phyloP scores from a whole-genome alignment of 1,284 basidiomycete species.

The Veloporphyrellus conicus region DNA sequence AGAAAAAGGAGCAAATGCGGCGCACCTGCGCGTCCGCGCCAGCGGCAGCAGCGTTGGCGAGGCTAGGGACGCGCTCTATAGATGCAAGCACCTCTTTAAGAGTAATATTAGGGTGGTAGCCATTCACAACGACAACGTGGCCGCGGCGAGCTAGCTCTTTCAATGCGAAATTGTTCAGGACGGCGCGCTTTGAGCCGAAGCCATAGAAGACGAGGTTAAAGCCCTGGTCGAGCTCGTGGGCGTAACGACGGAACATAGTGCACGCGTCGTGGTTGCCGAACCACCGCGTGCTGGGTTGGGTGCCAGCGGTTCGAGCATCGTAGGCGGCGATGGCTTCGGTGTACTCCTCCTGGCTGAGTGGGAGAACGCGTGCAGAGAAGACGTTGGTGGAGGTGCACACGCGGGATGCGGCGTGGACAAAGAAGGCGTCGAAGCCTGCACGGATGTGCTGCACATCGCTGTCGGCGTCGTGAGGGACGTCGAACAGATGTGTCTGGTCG shows the following conservation, averaged over 20 bases:
- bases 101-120: constrained; percentile 66
- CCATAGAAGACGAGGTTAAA: constrained; percentile 88
- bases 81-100: constrained; percentile 68
- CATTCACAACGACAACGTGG: constrained; percentile 78
- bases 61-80: constrained; percentile 59
- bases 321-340: constrained; percentile 43
- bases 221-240: constrained; percentile 69
- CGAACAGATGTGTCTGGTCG: constrained; percentile 19
- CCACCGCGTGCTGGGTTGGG: constrained; percentile 30
- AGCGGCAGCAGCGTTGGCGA: constrained; percentile 38
- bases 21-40: constrained; percentile 59
- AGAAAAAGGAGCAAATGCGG: constrained; percentile 63
- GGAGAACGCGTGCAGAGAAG: constrained; percentile 68
- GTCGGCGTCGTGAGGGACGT: constrained; percentile 13
- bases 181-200: constrained; percentile 74
- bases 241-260: constrained; percentile 58
- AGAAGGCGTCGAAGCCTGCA: constrained; percentile 79
- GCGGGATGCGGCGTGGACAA: constrained; percentile 60
- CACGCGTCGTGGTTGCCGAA: constrained; percentile 28
- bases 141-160: constrained; percentile 52
- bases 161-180: constrained; percentile 72
- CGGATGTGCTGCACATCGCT: constrained; percentile 18
- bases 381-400: constrained; percentile 71
- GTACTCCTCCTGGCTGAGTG: constrained; percentile 63
- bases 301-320: constrained; percentile 28